Conservation (phyloP, 805 yeast genomes). For the Saturnispora dispora region DNA sequence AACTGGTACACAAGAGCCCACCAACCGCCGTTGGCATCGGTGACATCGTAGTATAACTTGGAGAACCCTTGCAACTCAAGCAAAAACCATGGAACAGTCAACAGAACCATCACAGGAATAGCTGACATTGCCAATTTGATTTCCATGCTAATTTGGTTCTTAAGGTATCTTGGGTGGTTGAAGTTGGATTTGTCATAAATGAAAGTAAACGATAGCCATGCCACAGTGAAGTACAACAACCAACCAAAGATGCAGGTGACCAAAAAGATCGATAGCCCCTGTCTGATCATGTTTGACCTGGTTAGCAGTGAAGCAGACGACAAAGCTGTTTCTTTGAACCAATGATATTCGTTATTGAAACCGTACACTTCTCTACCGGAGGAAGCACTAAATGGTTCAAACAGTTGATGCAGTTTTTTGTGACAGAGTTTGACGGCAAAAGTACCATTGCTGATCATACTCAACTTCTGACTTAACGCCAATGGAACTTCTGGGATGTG, state of each 20-base stretch:
- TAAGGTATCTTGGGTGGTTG: constrained; percentile 92
- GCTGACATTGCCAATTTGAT: constrained; percentile 69
- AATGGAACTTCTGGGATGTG: constrained; percentile 24
- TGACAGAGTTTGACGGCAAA: constrained; percentile 12
- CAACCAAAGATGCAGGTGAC: constrained; percentile 80
- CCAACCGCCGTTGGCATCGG: constrained; percentile 61
- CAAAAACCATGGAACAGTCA: constrained; percentile 87
- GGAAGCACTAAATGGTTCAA: constrained; percentile 15
- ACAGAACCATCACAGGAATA: constrained; percentile 80
- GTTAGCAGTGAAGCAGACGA: constrained; percentile 61
- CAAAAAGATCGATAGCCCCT: constrained; percentile 52
- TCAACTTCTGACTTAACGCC: constrained; percentile 17
- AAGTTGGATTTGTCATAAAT: constrained; percentile 84
- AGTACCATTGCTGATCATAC: constrained; percentile 20
- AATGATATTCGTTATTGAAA: constrained; percentile 36
- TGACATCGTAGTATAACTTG: constrained; percentile 56
- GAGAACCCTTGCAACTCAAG: constrained; percentile 80
- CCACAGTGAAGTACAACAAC: constrained; percentile 67
- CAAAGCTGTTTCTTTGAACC: constrained; percentile 46
- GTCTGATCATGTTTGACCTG: constrained; percentile 68
- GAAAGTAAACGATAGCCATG: constrained; percentile 64
- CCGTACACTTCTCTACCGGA: constrained; percentile 34
- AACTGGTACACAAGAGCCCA: constrained; percentile 55
- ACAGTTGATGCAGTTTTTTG: constrained; percentile 22
- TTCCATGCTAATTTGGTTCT: constrained; percentile 85